These are phyloP conservation scores for Vitis hybrid DNA, from an alignment of 177 flowering plant genomes.

Conservation along the genomic window DNA sequence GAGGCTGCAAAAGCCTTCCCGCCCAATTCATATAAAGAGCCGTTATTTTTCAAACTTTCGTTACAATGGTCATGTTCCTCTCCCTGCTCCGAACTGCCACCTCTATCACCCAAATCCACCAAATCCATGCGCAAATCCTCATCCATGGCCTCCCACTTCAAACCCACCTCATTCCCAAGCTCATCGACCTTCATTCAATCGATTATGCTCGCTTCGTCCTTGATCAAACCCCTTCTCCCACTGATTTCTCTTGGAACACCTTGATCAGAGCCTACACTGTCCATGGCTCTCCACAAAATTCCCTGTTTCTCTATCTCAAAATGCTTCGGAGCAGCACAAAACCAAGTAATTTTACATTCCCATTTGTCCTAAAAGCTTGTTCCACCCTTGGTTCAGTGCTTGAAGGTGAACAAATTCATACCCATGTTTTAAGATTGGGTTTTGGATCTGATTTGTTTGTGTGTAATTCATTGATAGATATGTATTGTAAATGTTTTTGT, in stretches of 20 bases:
- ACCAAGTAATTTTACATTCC: constrained; percentile 26
- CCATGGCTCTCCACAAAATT: constrained; percentile 12
- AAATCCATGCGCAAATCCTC: constrained; percentile 35
- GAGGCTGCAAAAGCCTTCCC: no score
- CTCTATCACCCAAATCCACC: constrained; percentile 31
- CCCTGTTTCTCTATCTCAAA: no score
- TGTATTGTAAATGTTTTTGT: constrained; percentile 25
- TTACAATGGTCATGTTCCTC: background rate
- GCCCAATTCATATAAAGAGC: no score
- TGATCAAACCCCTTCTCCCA: background rate
- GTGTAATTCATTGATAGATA: constrained; percentile 25
- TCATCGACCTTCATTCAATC: constrained; percentile 17
- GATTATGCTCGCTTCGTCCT: constrained; percentile 21
- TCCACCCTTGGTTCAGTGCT: constrained; percentile 14
- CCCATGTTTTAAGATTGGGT: constrained; percentile 31
- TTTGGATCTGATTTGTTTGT: constrained; percentile 25
- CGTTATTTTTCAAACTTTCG: no score
- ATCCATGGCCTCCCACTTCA: constrained; percentile 21
- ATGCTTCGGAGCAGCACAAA: no score
- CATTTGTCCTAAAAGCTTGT: constrained; percentile 31
- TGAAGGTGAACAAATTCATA: constrained; percentile 31
- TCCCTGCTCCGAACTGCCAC: constrained; percentile 20
- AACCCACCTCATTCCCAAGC: constrained; percentile 24
- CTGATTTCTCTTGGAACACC: constrained; percentile 28
- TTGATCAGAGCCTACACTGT: constrained; percentile 24